Evolutionary conservation across 305 asterid species (phyloP), one percentile per base, ranked within the genome.

Genomic region (Fraxinus albicans): DNA sequence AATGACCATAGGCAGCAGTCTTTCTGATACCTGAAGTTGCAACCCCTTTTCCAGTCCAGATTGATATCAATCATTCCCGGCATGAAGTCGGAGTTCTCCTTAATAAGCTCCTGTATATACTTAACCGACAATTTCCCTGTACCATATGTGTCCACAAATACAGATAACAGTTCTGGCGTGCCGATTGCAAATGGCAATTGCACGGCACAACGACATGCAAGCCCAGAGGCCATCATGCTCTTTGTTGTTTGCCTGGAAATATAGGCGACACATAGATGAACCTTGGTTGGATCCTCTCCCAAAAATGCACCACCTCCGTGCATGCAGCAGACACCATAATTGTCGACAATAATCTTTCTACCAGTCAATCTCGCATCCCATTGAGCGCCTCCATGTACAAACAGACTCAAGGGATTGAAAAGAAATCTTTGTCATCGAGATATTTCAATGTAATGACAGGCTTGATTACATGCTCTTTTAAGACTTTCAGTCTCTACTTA

Each of bases 161-260:
- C 83, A 7, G 86, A 88, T 27, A 88, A 34, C n/a, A 87, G 86
- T 38, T 85, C 87, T 9, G 82, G 79, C 15, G 81, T 74, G 6
- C 90, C 86, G 0, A 88, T 88, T 0, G 90, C 89, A 74, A 85
- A 88, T 3, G 90, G 86, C 10, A 82, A 77, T 67, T 85, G 90
- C 73, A 88, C 84, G 0, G 77, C 47, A 25, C 89, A 88, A 8
- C 89, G 85, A 5, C 87, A 74, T 13, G 90, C 88, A 1, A 88
- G 83, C 36, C 87, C 86, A 4, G 84, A 85, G 8, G 83, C 89
- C 75, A 88, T 86, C 74, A 85, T 88, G 40, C 90, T 88, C 84
- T 88, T 88, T 38, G 44, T 38, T 38, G 44, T 38, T 38, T 38
- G 44, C 44, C 44, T 38, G 44, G 44, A 38, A 38, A 38, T 38